Conservation (phyloP, 352 stramenopile genomes). For the Pythium dissimile region DNA sequence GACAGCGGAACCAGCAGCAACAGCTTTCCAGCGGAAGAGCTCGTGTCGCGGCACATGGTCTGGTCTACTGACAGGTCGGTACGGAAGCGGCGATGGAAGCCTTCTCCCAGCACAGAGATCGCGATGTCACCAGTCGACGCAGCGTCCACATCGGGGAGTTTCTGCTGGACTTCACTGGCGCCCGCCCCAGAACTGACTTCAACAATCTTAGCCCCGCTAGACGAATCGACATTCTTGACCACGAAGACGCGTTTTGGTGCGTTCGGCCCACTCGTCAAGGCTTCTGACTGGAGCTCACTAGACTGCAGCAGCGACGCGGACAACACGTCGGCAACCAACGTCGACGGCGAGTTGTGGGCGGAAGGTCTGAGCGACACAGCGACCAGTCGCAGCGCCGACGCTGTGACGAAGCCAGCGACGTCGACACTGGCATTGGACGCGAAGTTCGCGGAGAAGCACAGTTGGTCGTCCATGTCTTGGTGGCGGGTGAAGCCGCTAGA, state of each 20-base stretch:
- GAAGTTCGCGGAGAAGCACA: conserved; percentile 14
- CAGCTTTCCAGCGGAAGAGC: background rate
- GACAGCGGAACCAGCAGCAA: conserved; percentile 23
- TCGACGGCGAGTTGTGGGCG: background rate
- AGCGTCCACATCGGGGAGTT: background rate
- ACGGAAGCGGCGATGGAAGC: conserved; percentile 17
- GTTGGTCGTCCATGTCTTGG: background rate
- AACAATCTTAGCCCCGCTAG: background rate
- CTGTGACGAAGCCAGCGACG: background rate
- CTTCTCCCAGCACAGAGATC: conserved; percentile 15
- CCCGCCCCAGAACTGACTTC: background rate
- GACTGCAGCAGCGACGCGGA: background rate
- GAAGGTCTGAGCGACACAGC: background rate
- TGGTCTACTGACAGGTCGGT: background rate
- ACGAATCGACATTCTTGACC: background rate
- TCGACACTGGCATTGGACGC: background rate
- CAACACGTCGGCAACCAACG: background rate
- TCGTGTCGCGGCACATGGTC: background rate
- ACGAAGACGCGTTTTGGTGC: background rate
- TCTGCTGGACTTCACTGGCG: background rate
- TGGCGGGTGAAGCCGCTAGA: conserved; percentile 11
- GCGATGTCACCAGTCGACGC: background rate
- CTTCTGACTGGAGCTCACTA: background rate
- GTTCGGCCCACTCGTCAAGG: no score
- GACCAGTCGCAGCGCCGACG: background rate